Evolutionary conservation across 164 flowering plant species (phyloP).

Genomic region (Vitis rotundifolia): DNA sequence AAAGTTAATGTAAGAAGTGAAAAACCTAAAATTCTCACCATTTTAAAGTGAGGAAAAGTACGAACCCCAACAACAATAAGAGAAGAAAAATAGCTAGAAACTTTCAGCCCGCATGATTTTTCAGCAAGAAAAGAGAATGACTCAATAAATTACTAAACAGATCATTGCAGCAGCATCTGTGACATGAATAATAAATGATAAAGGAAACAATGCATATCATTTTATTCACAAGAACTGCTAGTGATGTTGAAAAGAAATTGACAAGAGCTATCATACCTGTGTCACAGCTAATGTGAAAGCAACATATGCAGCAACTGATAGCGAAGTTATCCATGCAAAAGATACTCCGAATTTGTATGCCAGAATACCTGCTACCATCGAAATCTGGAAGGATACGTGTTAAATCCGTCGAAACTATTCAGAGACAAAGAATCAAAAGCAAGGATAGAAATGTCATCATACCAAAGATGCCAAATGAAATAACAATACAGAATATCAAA

Average conservation of each 20-base stretch:
- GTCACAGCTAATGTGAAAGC: slow-evolving; percentile 83
- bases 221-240: not conserved
- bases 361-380: slow-evolving; percentile 96
- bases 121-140: not conserved
- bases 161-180: not conserved
- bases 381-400: slow-evolving; percentile 65
- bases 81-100: not conserved
- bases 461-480: not conserved
- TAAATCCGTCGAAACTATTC: slow-evolving; percentile 20
- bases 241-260: not conserved
- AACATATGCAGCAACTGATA: slow-evolving; percentile 88
- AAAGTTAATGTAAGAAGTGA: slow-evolving; percentile 2
- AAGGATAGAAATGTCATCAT: not conserved
- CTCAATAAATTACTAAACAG: not conserved
- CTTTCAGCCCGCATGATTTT: too few species aligned
- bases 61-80: not conserved
- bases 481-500: not conserved
- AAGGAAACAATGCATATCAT: not conserved
- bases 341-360: slow-evolving; percentile 98
- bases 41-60: not conserved
- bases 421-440: not conserved
- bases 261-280: slow-evolving; percentile 52
- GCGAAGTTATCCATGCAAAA: slow-evolving; percentile 96
- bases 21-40: not conserved
- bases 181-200: not conserved